A percentile compares a stretch with the other conserved stretches of the same genome.
phyloP scores from a whole-genome alignment of 768 basidiomycete species.

The Lactarius evosmus region DNA sequence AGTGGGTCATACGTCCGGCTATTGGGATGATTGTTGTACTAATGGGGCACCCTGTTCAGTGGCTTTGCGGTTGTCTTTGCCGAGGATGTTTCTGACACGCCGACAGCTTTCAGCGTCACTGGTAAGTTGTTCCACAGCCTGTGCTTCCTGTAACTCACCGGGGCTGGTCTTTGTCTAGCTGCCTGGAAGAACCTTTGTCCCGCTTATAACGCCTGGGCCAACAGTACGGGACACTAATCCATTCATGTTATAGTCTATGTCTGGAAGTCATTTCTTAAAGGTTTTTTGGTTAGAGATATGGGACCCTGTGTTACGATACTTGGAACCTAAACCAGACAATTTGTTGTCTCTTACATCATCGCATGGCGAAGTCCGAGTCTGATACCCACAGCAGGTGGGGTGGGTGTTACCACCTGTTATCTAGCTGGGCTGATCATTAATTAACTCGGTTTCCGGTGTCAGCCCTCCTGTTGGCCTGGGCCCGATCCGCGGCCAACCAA shows the following conservation, averaged over 20 bases:
- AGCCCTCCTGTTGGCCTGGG: no score
- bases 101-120: background rate
- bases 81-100: conserved; percentile 18
- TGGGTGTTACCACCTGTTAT: no score
- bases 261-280: background rate
- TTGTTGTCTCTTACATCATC: background rate
- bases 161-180: background rate
- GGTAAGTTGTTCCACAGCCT: background rate
- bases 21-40: conserved; percentile 17
- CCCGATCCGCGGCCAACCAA: background rate
- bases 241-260: no score
- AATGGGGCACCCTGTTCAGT: background rate
- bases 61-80: conserved; percentile 21
- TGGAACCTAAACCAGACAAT: background rate
- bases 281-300: background rate
- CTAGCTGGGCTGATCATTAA: background rate
- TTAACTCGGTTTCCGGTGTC: background rate
- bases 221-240: background rate
- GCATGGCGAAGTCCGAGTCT: background rate
- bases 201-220: background rate
- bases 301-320: background rate
- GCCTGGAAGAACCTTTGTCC: conserved; percentile 14
- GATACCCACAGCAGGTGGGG: background rate
- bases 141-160: background rate
- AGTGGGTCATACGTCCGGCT: conserved; percentile 53